Conservation (phyloP, 2,329 filamentous ascomycete species). For the Sarocladium strictum region DNA sequence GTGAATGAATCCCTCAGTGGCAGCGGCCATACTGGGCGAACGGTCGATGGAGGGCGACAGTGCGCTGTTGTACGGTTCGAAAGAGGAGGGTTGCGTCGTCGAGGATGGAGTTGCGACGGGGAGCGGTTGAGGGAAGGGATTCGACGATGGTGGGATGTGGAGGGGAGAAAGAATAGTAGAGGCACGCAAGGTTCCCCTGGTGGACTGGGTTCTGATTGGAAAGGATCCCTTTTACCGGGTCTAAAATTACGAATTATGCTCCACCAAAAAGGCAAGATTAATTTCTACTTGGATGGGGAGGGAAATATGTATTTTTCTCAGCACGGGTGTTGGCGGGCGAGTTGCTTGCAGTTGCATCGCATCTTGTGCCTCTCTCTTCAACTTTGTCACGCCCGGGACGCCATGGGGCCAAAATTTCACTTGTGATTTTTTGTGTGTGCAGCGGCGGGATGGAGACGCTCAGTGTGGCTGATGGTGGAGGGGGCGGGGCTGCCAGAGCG, state of each 20-base stretch:
- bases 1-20: slow-evolving; percentile 84
- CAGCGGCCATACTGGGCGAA: slow-evolving; percentile 67
- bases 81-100: not conserved
- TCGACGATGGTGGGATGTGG: slow-evolving; percentile 4
- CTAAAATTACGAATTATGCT: not conserved
- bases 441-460: slow-evolving; percentile 2
- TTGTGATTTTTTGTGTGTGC: slow-evolving; percentile 10
- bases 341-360: not conserved
- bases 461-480: not conserved
- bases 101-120: not conserved
- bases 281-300: not conserved
- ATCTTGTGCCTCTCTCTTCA: not conserved
- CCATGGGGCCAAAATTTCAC: slow-evolving; percentile 7
- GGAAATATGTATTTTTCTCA: not conserved
- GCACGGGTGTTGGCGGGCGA: not conserved
- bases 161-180: slow-evolving; percentile 7
- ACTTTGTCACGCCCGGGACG: not conserved
- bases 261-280: no score
- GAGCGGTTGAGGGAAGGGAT: not conserved
- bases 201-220: not conserved
- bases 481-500: not conserved
- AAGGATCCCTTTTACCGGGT: not conserved
- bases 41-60: slow-evolving; percentile 7
- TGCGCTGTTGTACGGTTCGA: slow-evolving; percentile 7
- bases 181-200: not conserved